phyloP scores from a whole-genome alignment of 2,329 filamentous ascomycete species.

The Calonectria naviculata region DNA sequence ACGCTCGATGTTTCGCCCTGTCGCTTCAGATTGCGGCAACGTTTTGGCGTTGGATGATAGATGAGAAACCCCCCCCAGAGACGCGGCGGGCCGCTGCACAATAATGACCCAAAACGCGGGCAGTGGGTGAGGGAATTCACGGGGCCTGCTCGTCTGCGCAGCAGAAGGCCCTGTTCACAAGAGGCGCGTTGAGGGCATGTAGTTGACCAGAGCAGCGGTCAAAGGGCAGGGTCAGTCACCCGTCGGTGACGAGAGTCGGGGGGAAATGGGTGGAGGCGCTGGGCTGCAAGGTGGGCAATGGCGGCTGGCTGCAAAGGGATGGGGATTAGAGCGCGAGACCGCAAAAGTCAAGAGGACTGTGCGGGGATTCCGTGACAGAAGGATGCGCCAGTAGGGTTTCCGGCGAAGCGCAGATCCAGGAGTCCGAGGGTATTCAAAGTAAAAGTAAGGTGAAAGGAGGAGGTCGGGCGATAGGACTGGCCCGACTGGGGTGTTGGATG shows the following conservation, averaged over 20 bases:
- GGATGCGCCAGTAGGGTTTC: constrained; percentile 20
- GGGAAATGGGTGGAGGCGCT: constrained; percentile 33
- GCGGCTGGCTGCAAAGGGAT: constrained; percentile 20
- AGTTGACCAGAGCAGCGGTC: constrained; percentile 37
- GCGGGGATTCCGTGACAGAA: constrained; percentile 24
- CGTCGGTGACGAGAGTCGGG: constrained; percentile 33
- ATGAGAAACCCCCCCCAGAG: background rate
- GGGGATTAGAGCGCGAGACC: constrained; percentile 1
- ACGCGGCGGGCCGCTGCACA: background rate
- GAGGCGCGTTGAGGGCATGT: constrained; percentile 34
- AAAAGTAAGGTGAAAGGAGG: constrained; percentile 25
- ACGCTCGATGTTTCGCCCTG: constrained; percentile 18
- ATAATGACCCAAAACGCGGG: background rate
- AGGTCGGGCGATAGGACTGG: constrained; percentile 32
- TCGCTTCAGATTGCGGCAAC: constrained; percentile 20
- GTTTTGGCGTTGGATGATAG: constrained; percentile 10
- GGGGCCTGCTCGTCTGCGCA: constrained; percentile 30
- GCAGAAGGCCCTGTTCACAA: constrained; percentile 31
- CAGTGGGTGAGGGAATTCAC: constrained; percentile 18
- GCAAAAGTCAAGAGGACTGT: constrained; percentile 23
- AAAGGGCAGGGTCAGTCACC: constrained; percentile 28
- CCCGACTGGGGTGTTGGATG: constrained; percentile 17
- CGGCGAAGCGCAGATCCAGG: constrained; percentile 24
- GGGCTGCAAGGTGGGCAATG: constrained; percentile 23
- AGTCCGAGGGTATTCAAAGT: constrained; percentile 28